A percentile compares a stretch with the other conserved stretches of the same genome.
These are phyloP conservation scores for Rhodofomes roseus DNA, from an alignment of 1,284 basidiomycete genomes.

Conservation along the genomic window DNA sequence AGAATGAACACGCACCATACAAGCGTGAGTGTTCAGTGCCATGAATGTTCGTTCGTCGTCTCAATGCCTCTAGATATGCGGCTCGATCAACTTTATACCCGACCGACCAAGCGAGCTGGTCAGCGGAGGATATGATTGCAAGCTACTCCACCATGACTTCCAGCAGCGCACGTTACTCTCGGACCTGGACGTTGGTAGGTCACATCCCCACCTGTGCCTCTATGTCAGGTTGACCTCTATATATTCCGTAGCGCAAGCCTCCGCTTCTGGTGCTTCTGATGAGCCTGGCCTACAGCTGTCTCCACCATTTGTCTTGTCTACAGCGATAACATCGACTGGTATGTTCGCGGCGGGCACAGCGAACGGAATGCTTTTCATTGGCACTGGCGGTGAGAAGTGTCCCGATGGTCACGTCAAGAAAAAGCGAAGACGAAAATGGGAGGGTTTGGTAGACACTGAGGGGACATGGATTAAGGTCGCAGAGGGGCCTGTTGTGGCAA, in stretches of 20 bases:
- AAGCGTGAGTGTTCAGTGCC: constrained; percentile 42
- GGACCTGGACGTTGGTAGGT: constrained; percentile 54
- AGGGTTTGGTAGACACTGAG: constrained; percentile 51
- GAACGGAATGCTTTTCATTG: constrained; percentile 68
- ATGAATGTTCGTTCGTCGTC: background rate
- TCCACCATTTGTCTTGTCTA: constrained; percentile 68
- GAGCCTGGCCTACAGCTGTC: constrained; percentile 34
- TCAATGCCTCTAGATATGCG: constrained; percentile 51
- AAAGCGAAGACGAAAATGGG: constrained; percentile 67
- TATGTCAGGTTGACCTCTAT: background rate
- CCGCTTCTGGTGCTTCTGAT: constrained; percentile 39
- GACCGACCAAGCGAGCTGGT: constrained; percentile 65
- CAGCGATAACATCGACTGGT: constrained; percentile 53
- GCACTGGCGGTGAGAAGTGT: constrained; percentile 60
- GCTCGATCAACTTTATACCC: constrained; percentile 64
- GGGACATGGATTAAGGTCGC: constrained; percentile 49
- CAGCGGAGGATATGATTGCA: constrained; percentile 72
- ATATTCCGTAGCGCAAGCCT: constrained; percentile 37
- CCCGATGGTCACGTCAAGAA: constrained; percentile 33
- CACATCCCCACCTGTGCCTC: background rate
- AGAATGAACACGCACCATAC: constrained; percentile 61
- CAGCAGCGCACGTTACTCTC: constrained; percentile 55
- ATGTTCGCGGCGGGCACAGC: constrained; percentile 68
- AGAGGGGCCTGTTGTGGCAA: constrained; percentile 65
- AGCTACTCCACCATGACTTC: constrained; percentile 66